These are phyloP conservation scores for Ascobolus immersus DNA, from an alignment of 495 filamentous ascomycete species.

Conservation along the genomic window DNA sequence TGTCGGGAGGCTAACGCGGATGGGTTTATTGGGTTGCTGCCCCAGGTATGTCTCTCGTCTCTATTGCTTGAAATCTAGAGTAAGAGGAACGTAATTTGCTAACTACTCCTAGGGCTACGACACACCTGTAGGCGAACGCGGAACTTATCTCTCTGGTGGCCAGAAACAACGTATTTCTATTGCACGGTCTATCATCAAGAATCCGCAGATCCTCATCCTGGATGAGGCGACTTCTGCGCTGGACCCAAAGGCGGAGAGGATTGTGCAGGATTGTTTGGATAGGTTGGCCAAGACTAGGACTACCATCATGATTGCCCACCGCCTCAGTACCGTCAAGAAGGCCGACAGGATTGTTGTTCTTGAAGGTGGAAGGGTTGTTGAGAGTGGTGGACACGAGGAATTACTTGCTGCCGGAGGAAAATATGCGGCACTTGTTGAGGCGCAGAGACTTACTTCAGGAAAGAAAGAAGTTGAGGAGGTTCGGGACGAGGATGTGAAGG, in stretches of 20 bases:
- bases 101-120: slow-evolving; percentile 21
- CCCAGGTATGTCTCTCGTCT: slow-evolving; percentile 17
- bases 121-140: slow-evolving; percentile 29
- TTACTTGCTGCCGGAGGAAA: slow-evolving; percentile 28
- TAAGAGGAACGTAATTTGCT: not conserved
- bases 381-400: slow-evolving; percentile 62
- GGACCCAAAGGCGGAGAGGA: slow-evolving; percentile 30
- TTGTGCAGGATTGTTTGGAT: slow-evolving; percentile 32
- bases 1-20: slow-evolving; percentile 36
- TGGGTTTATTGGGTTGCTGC: slow-evolving; percentile 33
- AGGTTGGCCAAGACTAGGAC: slow-evolving; percentile 28
- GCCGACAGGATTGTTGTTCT: slow-evolving; percentile 43
- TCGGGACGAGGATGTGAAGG: slow-evolving; percentile 5
- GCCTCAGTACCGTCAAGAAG: slow-evolving; percentile 30
- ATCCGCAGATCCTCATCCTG: slow-evolving; percentile 56
- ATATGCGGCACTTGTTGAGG: slow-evolving; percentile 13
- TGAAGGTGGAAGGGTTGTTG: slow-evolving; percentile 27
- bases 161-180: slow-evolving; percentile 36
- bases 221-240: slow-evolving; percentile 57
- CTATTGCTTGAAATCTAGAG: not conserved
- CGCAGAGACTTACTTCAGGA: slow-evolving; percentile 9
- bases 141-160: slow-evolving; percentile 7
- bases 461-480: not conserved
- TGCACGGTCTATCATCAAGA: slow-evolving; percentile 45
- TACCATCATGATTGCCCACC: slow-evolving; percentile 36